Conservation (phyloP, 1,284 basidiomycete genomes). For the Garcileccinum viscosum region DNA sequence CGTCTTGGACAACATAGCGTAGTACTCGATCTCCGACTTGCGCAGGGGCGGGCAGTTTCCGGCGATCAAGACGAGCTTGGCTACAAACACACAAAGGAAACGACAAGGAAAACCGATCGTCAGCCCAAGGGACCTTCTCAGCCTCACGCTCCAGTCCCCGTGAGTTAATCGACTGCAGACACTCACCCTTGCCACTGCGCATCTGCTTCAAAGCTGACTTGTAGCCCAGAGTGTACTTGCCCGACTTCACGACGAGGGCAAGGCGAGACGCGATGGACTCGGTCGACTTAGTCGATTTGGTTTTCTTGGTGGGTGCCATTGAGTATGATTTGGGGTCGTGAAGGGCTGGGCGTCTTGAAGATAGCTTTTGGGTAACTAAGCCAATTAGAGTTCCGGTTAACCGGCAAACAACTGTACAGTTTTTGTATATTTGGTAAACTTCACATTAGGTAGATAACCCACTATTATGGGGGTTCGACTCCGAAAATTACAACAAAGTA, state of each 20-base stretch:
- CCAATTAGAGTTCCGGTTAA: slow-evolving; percentile 22
- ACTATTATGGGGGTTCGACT: background rate
- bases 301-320: slow-evolving; percentile 96
- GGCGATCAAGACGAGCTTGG: slow-evolving; percentile 98
- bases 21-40: slow-evolving; percentile 99
- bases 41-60: slow-evolving; percentile 99
- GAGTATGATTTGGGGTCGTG: slow-evolving; percentile 36
- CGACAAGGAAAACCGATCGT: slow-evolving; percentile 38
- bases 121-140: slow-evolving; percentile 94
- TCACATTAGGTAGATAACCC: background rate
- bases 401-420: slow-evolving; percentile 38
- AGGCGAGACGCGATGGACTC: slow-evolving; percentile 97
- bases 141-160: slow-evolving; percentile 94
- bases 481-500: slow-evolving; percentile 60
- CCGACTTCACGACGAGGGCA: slow-evolving; percentile 98
- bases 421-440: background rate
- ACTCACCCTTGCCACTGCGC: slow-evolving; percentile 96
- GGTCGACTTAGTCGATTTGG: slow-evolving; percentile 88
- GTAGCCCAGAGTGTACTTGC: slow-evolving; percentile 92
- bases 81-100: slow-evolving; percentile 50
- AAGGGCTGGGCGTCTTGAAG: slow-evolving; percentile 27
- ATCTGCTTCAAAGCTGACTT: slow-evolving; percentile 98
- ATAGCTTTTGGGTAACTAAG: slow-evolving; percentile 5
- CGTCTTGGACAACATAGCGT: slow-evolving; percentile 99
- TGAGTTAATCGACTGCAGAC: slow-evolving; percentile 47